Base-by-base conservation (phyloP, 345 rosid species). In the Microcos paniculata region DNA sequence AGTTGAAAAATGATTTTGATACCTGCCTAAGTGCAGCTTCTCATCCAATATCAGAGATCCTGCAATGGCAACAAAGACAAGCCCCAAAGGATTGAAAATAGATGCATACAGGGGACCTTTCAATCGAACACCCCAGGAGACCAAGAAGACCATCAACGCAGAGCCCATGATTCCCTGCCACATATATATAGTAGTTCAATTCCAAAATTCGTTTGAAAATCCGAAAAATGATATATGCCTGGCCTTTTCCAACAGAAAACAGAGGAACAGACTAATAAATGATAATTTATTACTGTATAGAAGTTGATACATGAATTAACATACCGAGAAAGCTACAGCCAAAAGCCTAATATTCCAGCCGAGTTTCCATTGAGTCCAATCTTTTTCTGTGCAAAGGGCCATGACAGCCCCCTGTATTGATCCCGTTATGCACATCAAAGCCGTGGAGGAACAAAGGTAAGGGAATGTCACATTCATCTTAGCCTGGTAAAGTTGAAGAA, bases 341-440 rank as follows among this genome's bases (percentile, higher is more conserved):
- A 83, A 72, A 48, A 90, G 87, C 73, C 85, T 76, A 71, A 87
- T 77, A 59, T 90, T 78, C 89, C 85, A 91, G 0, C 90, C 88
- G 38, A 91, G 63, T 71, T 84, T 91, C 89, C 97, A 90, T 35
- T 86, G 84, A 30, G 33, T 21, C 88, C 84, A 77, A 59, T 87
- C 88, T 63, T 77, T 85, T 65, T 86, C 89, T 9, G 58, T 72
- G 66, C 79, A 85, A 9, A 91, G 43, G 1, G 90, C 89, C 58
- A 67, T 74, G 1, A 67, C 65, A 43, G 66, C 58, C 7, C 84
- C 53, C 19, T 90, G 91, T 8, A 87, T 73, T 4, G 87, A 71
- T n/a, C 76, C 90, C 88, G 85, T 86, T 16, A 82, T 0, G 52
- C 77, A 46, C 81, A 85, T 86, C 59, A 88, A 75, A 24, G 89